These are phyloP conservation scores for Phytophthora syringae DNA, from an alignment of 352 stramenopile species.

Conservation along the genomic window DNA sequence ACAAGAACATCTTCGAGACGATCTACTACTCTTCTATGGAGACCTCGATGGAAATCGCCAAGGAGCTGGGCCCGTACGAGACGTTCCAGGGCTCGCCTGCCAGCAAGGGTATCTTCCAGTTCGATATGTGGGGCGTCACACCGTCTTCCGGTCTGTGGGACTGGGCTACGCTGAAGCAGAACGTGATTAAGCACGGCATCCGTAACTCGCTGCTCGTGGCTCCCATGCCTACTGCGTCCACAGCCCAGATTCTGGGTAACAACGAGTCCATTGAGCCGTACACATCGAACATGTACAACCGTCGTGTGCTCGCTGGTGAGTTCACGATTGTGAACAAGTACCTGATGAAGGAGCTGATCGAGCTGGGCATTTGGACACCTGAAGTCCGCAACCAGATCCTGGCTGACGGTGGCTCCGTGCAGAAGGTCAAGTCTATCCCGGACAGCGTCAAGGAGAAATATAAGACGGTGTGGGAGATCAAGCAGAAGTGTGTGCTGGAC, in stretches of 20 bases:
- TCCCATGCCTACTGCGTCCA: slow-evolving; percentile 99
- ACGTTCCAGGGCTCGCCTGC: slow-evolving; percentile 97
- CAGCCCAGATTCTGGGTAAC: slow-evolving; percentile 99
- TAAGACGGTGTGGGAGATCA: slow-evolving; percentile 99
- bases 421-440: slow-evolving; percentile 90
- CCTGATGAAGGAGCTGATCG: slow-evolving; percentile 97
- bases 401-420: slow-evolving; percentile 96
- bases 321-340: slow-evolving; percentile 99
- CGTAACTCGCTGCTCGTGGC: slow-evolving; percentile 99
- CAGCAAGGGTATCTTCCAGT: slow-evolving; percentile 98
- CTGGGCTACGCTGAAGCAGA: slow-evolving; percentile 94
- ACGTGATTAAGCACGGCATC: slow-evolving; percentile 95
- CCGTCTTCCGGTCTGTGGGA: slow-evolving; percentile 94
- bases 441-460: slow-evolving; percentile 94
- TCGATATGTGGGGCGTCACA: slow-evolving; percentile 98
- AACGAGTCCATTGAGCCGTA: slow-evolving; percentile 99
- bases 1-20: slow-evolving; percentile 99
- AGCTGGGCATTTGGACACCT: slow-evolving; percentile 96
- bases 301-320: slow-evolving; percentile 97
- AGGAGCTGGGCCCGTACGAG: slow-evolving; percentile 95
- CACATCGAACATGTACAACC: slow-evolving; percentile 99
- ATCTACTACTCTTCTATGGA: slow-evolving; percentile 98
- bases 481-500: slow-evolving; percentile 97
- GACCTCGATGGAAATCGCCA: slow-evolving; percentile 96
- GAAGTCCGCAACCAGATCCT: slow-evolving; percentile 99